Base-by-base conservation (phyloP, 305 asterid species). In the Fraxinus dipetala region DNA sequence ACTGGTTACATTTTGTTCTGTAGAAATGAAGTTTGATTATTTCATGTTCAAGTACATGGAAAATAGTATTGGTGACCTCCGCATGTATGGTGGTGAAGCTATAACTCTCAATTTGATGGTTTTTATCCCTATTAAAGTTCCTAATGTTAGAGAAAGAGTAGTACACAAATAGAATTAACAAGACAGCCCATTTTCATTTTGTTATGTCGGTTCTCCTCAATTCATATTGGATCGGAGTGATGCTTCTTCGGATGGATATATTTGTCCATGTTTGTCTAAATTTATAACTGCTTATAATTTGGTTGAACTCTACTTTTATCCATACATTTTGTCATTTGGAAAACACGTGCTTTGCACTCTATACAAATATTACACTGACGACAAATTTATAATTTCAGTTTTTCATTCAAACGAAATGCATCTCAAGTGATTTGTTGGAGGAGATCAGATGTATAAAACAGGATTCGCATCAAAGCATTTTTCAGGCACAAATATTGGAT, bases 1-100 rank as follows among this genome's bases (percentile, higher is more conserved):
- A 72, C 73, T 85, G 87, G 83, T 72, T 80, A 79, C 80, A 83
- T 63, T 73, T 83, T 83, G 32, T 83, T 85, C 51, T 87, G 87
- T 90, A 83, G 85, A 85, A 87, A 87, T 85, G 75, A 83, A 59
- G 86, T 84, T 87, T 80, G 87, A 67, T 75, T 86, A 77, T 69
- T 59, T 81, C 51, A 18, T 24, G 38, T 85, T 78, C 77, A 80
- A 81, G 81, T 84, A 80, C 81, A 61, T 87, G 83, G 74, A 77
- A 65, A 6, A n/a, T 72, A 20, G 28, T 72, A 6, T 8, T n/a
- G 76, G 48, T 72, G 76, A 18, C 75, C 40, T 69, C 3, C 5
- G 61, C 28, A 3, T 72, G 76, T 2, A 72, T n/a, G 40, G 10
- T 14, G 43, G 40, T 70, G 43, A 31, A 70, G 75, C 24, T 14